Conservation (phyloP, 345 rosid species). For the Arabis hirsuta region DNA sequence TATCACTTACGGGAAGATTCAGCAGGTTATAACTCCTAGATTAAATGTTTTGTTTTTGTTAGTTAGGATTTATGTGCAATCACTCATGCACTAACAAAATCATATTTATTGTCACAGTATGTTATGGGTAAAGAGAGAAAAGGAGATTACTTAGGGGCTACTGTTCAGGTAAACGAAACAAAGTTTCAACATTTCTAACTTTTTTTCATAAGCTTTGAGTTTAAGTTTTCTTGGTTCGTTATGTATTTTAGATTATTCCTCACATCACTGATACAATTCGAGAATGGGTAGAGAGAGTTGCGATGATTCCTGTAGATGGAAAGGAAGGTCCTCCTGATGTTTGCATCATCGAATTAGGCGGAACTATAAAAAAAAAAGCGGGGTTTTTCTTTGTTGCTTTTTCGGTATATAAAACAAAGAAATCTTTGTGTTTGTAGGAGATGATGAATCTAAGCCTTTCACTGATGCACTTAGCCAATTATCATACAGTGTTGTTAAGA, state of each 20-base stretch:
- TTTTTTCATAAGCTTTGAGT: not conserved
- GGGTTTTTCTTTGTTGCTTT: not conserved
- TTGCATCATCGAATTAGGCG: conserved; percentile 87
- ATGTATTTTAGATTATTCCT: conserved; percentile 63
- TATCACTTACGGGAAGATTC: conserved; percentile 72
- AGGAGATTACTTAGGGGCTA: conserved; percentile 84
- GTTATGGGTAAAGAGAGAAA: conserved; percentile 78
- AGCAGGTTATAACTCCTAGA: conserved; percentile 46
- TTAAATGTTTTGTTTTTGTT: not conserved
- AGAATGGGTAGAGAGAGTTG: conserved; percentile 80
- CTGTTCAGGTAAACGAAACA: conserved; percentile 68
- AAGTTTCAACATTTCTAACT: conserved; percentile 1
- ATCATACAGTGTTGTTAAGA: conserved; percentile 66
- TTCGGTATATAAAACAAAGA: not conserved
- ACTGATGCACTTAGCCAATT: conserved; percentile 83
- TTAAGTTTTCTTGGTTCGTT: not conserved
- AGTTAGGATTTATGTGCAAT: not conserved
- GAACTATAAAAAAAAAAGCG: conserved; percentile 51
- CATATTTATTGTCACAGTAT: conserved; percentile 44
- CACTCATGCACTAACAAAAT: not conserved
- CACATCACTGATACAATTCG: conserved; percentile 84
- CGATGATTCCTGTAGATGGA: conserved; percentile 73
- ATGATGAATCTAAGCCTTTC: conserved; percentile 79
- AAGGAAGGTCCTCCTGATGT: conserved; percentile 75
- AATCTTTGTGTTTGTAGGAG: conserved; percentile 54